phyloP scores from a whole-genome alignment of 768 basidiomycete genomes.

The Cyclocybe aegerita region DNA sequence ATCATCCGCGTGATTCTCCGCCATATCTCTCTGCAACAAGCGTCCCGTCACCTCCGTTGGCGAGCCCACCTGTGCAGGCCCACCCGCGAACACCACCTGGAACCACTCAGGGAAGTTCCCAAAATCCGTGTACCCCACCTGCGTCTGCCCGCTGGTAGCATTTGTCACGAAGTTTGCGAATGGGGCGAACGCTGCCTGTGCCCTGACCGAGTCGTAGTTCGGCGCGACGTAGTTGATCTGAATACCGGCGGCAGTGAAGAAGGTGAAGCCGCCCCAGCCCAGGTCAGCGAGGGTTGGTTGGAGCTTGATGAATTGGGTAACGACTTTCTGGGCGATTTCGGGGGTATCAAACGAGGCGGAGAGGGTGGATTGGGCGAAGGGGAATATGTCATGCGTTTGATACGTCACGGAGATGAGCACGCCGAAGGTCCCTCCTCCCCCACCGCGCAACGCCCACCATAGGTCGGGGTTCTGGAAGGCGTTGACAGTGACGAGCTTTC shows the following conservation, averaged over 20 bases:
- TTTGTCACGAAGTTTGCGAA: slow-evolving; percentile 30
- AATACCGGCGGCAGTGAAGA: slow-evolving; percentile 18
- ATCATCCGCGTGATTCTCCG: slow-evolving; percentile 20
- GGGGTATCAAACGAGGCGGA: slow-evolving; percentile 30
- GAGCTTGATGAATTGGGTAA: slow-evolving; percentile 32
- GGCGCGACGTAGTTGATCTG: slow-evolving; percentile 27
- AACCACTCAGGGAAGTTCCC: slow-evolving; percentile 27
- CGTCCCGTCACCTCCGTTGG: slow-evolving; percentile 31
- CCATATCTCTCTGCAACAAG: slow-evolving; percentile 28
- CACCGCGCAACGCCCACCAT: slow-evolving; percentile 47
- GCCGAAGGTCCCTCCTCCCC: slow-evolving; percentile 24
- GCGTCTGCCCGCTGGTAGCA: slow-evolving; percentile 16
- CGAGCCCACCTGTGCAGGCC: slow-evolving; percentile 16
- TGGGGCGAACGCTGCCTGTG: slow-evolving; percentile 31
- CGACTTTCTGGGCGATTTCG: slow-evolving; percentile 24
- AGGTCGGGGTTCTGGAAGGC: slow-evolving; percentile 36
- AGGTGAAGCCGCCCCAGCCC: slow-evolving; percentile 44
- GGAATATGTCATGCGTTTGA: slow-evolving; percentile 35
- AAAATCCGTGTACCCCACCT: slow-evolving; percentile 12
- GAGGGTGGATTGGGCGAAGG: slow-evolving; percentile 27
- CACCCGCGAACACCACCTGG: slow-evolving; percentile 1
- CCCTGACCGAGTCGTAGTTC: slow-evolving; percentile 33
- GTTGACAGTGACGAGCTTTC: slow-evolving; percentile 34
- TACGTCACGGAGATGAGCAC: slow-evolving; percentile 34
- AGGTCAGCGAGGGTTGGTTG: slow-evolving; percentile 36